Base-by-base conservation (phyloP, 768 basidiomycete genomes). In the Pleurotus platypus region DNA sequence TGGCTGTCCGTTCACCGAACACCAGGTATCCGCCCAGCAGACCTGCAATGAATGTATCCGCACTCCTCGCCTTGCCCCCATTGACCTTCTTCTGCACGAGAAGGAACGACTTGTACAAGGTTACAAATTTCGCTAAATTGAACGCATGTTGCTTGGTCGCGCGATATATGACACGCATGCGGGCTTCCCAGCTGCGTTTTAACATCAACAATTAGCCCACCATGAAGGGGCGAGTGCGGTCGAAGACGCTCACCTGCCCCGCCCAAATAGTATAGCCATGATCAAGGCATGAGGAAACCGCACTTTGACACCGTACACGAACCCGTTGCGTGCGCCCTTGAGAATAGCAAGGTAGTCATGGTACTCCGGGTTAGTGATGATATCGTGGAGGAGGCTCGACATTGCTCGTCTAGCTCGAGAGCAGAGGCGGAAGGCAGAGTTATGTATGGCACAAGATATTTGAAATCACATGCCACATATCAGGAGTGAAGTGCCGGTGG, bases 211-310 rank as follows among this genome's bases (percentile, higher is more conserved):
- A 20, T 9, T 12, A n/a, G 5, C 20, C 22, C n/a, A 11, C 9
- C 9, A 35, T 35, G 30, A 35, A 11, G 30, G 8, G 30, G 30
- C 30, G 30, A 35, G 4, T 35, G 30, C 30, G 30, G 30, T 9
- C 55, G 53, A 61, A 54, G 13, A 46, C 4, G 83, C 92, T 70
- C 63, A 97, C 93, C 90, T 84, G 75, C 94, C 94, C 48, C 88
- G 82, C 30, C 94, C 93, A 66, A 98, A 98, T 42, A 98, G 77
- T 59, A 97, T 82, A 20, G 94, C 90, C 95, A 98, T 98, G 49
- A 98, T 88, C 26, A 98, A 76, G 1, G 96, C 96, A 80, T 98
- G 96, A 39, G 96, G 96, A 65, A 96, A 95, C 43, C 94, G 78
- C 60, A 96, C 89, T 73, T 94, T 93, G 63, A 88, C 89, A 38